These are phyloP conservation scores for Aurifilum marmelostoma DNA, from an alignment of 2,329 filamentous ascomycete genomes.

Conservation along the genomic window DNA sequence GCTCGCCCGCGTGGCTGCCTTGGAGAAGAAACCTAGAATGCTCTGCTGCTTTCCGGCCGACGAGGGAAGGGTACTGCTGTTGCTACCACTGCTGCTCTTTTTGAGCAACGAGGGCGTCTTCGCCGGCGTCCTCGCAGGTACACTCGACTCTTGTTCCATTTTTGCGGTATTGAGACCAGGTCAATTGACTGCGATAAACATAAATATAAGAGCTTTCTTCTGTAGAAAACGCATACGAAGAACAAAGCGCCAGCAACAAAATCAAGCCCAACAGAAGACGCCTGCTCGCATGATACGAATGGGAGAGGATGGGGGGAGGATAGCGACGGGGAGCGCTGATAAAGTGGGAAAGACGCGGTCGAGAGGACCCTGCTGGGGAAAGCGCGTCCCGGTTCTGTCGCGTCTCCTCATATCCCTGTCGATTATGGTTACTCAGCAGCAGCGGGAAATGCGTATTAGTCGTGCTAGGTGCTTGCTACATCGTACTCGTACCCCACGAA, in stretches of 20 bases:
- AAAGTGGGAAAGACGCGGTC: conserved; percentile 6
- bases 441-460: background rate
- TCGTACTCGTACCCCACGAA: background rate
- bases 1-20: conserved; percentile 48
- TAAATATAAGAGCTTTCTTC: background rate
- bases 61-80: conserved; percentile 32
- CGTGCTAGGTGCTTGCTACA: background rate
- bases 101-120: conserved; percentile 40
- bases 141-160: conserved; percentile 26
- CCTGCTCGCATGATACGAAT: background rate
- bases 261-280: background rate
- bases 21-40: conserved; percentile 81
- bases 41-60: conserved; percentile 66
- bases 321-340: background rate
- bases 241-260: conserved; percentile 8
- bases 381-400: background rate
- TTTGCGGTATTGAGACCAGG: conserved; percentile 1
- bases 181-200: conserved; percentile 9
- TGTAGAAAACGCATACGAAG: background rate
- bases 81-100: conserved; percentile 45
- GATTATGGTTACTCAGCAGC: too few relatives aligned
- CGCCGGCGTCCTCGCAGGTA: conserved; percentile 41
- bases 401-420: background rate
- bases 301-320: background rate
- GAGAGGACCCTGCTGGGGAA: background rate